Evolutionary conservation across 2,329 filamentous ascomycete genomes (phyloP).

Genomic region (Apiospora pterosperma): DNA sequence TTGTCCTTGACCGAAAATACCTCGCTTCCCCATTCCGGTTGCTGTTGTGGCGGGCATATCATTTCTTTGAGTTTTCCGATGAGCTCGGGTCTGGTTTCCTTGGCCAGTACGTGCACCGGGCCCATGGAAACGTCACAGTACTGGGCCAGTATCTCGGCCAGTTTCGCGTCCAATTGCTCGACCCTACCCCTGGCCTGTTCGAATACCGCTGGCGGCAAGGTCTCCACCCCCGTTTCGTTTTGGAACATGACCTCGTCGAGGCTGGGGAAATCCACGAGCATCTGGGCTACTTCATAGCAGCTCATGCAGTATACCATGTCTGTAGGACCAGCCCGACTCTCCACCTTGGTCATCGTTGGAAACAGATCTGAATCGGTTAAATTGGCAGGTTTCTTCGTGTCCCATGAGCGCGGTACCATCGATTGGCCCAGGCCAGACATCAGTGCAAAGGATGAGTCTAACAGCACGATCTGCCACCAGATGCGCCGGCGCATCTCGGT

Average conservation of each 20-base stretch:
- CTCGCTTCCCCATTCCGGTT: conserved; percentile 48
- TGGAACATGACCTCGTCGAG: conserved; percentile 49
- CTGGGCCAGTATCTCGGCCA: conserved; percentile 44
- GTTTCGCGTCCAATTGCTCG: conserved; percentile 36
- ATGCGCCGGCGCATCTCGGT: conserved; percentile 64
- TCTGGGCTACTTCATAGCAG: conserved; percentile 45
- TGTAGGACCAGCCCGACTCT: conserved; percentile 52
- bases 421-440: conserved; percentile 55
- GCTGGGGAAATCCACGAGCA: conserved; percentile 44
- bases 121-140: conserved; percentile 51
- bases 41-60: conserved; percentile 42
- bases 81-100: conserved; percentile 44
- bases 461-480: conserved; percentile 63
- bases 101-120: conserved; percentile 48
- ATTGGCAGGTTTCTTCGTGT: conserved; percentile 54
- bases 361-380: conserved; percentile 58
- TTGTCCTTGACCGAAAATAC: conserved; percentile 48
- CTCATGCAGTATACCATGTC: conserved; percentile 59
- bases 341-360: conserved; percentile 47
- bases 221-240: conserved; percentile 33
- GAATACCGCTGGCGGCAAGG: conserved; percentile 25
- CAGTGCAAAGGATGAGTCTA: conserved; percentile 55
- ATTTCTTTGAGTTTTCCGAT: conserved; percentile 47
- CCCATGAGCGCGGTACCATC: conserved; percentile 49
- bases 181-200: conserved; percentile 41